These are phyloP conservation scores for Periconia sp. DNA, from an alignment of 2,329 filamentous ascomycete genomes.

Conservation along the genomic window DNA sequence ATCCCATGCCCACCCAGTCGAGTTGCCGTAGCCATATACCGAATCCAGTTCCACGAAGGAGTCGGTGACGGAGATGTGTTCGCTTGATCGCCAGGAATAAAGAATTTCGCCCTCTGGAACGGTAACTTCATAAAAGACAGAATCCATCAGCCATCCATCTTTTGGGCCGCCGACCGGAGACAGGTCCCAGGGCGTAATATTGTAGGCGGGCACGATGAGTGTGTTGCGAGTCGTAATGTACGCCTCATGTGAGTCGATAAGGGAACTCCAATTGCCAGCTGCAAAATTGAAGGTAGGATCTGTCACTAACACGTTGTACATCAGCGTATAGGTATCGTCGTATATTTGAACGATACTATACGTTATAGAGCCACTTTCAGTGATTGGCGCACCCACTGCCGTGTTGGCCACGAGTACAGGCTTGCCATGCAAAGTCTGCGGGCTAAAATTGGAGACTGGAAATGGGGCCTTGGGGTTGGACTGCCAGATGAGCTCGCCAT, in stretches of 20 bases:
- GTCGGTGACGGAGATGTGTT: constrained; percentile 1
- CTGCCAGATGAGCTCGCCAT: constrained; percentile 5
- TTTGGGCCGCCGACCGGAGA: constrained; percentile 4
- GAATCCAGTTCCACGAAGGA: constrained; percentile 1
- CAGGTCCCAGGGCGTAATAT: constrained; percentile 2
- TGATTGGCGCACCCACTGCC: constrained; percentile 1
- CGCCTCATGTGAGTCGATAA: constrained; percentile 2
- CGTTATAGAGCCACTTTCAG: constrained; percentile 1
- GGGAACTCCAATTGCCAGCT: constrained; percentile 2
- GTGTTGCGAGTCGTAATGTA: not conserved
- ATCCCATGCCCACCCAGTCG: constrained; percentile 4
- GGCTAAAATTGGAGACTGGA: constrained; percentile 2
- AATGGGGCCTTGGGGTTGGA: constrained; percentile 1
- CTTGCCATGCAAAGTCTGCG: constrained; percentile 4
- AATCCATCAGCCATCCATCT: constrained; percentile 3
- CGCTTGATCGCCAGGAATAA: constrained; percentile 3
- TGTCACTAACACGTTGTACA: not conserved
- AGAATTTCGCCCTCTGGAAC: constrained; percentile 3
- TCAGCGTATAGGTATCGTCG: constrained; percentile 4
- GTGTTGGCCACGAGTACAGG: constrained; percentile 5
- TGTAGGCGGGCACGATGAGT: constrained; percentile 1
- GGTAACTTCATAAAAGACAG: constrained; percentile 3
- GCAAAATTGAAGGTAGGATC: constrained; percentile 2
- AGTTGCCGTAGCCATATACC: constrained; percentile 3
- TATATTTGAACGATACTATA: constrained; percentile 4